These are phyloP conservation scores for Diplodia corticola DNA, from an alignment of 2,329 filamentous ascomycete species.

Conservation along the genomic window DNA sequence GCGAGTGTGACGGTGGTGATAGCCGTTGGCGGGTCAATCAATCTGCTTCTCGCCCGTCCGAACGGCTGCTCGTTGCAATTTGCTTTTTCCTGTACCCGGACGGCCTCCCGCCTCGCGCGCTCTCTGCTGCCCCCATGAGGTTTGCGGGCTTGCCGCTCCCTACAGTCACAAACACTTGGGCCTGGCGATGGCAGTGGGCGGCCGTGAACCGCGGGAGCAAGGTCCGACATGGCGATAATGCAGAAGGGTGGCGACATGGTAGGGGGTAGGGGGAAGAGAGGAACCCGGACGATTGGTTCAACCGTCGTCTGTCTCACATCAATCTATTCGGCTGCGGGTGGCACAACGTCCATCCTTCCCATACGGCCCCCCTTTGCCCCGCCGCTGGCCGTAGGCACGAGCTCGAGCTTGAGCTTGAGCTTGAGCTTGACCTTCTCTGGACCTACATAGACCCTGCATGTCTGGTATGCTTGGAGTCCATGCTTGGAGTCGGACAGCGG, in stretches of 20 bases:
- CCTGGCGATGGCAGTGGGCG: not conserved
- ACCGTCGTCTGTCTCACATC: not conserved
- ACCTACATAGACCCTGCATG: slow-evolving; percentile 8
- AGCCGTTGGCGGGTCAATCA: slow-evolving; percentile 8
- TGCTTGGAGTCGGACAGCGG: not conserved
- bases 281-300: not conserved
- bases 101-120: not conserved
- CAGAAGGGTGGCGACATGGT: not conserved
- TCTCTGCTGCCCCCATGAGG: no score
- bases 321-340: not conserved
- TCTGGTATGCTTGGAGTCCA: not conserved
- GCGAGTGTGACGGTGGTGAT: not conserved
- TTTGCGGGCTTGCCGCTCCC: not conserved
- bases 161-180: not conserved
- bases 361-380: not conserved
- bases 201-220: no score
- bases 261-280: not conserved
- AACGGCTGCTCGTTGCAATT: not conserved
- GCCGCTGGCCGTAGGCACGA: not conserved
- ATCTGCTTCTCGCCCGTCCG: not conserved
- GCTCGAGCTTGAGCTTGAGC: not conserved
- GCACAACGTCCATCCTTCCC: not conserved
- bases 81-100: not conserved
- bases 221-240: not conserved
- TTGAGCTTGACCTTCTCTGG: not conserved